Conservation (phyloP, 257 asterid species). For the Solanum ahanhuiri region DNA sequence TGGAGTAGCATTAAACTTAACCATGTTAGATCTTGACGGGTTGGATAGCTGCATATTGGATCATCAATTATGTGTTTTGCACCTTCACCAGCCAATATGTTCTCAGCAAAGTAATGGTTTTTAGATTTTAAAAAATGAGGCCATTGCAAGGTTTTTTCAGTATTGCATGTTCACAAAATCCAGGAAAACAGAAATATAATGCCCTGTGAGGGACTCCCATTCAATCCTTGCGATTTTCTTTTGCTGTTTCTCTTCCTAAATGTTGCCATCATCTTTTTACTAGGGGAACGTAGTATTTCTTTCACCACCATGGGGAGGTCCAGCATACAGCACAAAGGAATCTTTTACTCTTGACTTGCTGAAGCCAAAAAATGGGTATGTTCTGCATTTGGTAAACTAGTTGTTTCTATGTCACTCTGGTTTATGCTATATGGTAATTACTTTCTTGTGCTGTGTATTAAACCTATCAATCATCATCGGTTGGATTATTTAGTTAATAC, state of each 20-base stretch:
- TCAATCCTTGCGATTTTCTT: not conserved
- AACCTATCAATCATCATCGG: not conserved
- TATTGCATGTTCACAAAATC: not conserved
- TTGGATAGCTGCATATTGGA: conserved; percentile 1
- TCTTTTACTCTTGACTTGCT: conserved; percentile 54
- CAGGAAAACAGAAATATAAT: not conserved
- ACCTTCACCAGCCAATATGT: not conserved
- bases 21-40: not conserved
- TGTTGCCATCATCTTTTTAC: conserved; percentile 9
- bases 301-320: conserved; percentile 99
- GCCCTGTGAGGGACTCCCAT: not conserved
- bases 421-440: not conserved
- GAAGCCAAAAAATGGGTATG: conserved; percentile 87
- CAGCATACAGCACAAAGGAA: conserved; percentile 44
- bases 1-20: not conserved
- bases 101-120: not conserved
- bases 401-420: not conserved
- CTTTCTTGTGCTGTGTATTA: not conserved
- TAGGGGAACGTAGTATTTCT: conserved; percentile 86
- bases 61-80: not conserved
- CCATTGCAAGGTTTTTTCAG: not conserved
- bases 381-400: not conserved
- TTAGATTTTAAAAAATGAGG: not conserved
- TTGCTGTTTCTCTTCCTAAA: not conserved
- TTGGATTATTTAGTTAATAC: not conserved